Base-by-base conservation (phyloP, 495 filamentous ascomycete species). In the Annulohypoxylon maeteangense region DNA sequence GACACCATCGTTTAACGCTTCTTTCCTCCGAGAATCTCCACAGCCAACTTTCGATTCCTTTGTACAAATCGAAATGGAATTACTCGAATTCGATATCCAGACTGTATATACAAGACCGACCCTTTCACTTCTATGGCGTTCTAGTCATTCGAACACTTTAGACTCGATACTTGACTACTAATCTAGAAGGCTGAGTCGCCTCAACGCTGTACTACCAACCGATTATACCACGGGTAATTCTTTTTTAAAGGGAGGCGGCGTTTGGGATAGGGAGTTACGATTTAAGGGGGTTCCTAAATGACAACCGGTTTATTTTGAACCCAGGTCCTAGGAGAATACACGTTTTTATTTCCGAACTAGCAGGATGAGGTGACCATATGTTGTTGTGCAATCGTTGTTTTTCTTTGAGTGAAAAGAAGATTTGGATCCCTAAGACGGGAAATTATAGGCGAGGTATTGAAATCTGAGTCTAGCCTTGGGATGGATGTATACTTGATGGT, bases 21-120 rank as follows among this genome's bases (percentile, higher is more conserved):
- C 12, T 29, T 20, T 34, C 16, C 22, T n/a, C n/a, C n/a, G n/a
- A n/a, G 27, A 34, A 20, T 54, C 88, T 10, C 88, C 10, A 90
- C 90, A 50, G 78, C 86, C 1, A 16, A 16, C 31, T 48, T 61
- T 25, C 38, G n/a, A 32, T 12, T 34, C 29, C 50, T 54, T 54
- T 54, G 50, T 54, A 54, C 8, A 54, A 54, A 54, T 18, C 27
- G n/a, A 23, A 10, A 54, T 20, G 29, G 16, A 32, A 32, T 7
- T 32, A 3, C 3, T 18, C 16, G 2, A 54, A 18, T 34, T 27
- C 29, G 4, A 27, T 7, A 18, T 54, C 16, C 22, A 29, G 38
- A 27, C 62, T 48, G 53, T 65, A 23, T 57, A 56, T 27, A 18
- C 29, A 12, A 47, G 51, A 27, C 34, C 50, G 12, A 27, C 36